Conservation (phyloP, 306 rosid species). For the Quercus dentata region DNA sequence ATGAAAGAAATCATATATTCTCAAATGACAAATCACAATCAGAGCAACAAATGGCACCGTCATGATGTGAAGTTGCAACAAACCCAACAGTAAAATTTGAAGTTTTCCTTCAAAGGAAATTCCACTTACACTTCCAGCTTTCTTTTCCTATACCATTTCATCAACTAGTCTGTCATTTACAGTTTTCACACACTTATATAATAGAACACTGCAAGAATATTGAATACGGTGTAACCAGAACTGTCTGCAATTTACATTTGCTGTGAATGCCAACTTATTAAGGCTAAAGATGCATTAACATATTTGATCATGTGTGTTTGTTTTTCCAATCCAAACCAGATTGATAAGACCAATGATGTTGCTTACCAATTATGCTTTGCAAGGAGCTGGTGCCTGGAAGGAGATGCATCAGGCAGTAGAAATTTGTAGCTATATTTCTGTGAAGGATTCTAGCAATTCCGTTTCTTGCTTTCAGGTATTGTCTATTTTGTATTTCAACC, state of each 20-base stretch:
- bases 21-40: conserved; percentile 22
- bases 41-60: too few relatives aligned
- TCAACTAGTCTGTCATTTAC: background rate
- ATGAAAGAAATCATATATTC: background rate
- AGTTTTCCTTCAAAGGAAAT: conserved; percentile 57
- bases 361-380: background rate
- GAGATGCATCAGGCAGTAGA: background rate
- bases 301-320: background rate
- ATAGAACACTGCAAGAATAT: too few relatives aligned
- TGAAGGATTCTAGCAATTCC: background rate
- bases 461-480: background rate
- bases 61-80: conserved; percentile 49
- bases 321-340: background rate
- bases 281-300: background rate
- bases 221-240: background rate
- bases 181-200: too few relatives aligned
- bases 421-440: background rate
- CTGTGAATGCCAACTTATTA: background rate
- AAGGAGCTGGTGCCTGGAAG: background rate
- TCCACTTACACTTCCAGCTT: conserved; percentile 21
- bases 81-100: conserved; percentile 27
- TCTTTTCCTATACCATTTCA: background rate
- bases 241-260: background rate
- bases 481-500: background rate
- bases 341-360: background rate